phyloP scores from a whole-genome alignment of 1,284 basidiomycete genomes.

The Termitomyces sp. region DNA sequence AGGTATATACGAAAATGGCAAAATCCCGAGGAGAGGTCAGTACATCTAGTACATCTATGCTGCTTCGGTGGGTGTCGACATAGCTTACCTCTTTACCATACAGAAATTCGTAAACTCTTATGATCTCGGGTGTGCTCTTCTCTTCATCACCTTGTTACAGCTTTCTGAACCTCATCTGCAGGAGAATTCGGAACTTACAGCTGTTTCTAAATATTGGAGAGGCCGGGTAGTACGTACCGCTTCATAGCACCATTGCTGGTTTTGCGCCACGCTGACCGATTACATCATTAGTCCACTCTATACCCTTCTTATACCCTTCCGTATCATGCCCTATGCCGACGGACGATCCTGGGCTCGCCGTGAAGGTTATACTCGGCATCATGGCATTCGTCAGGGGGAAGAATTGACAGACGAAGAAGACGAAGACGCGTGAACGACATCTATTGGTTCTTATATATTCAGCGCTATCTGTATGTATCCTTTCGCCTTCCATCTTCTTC shows the following conservation, averaged over 20 bases:
- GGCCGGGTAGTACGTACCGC: constrained; percentile 65
- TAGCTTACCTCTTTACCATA: not conserved
- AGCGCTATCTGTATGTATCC: constrained; percentile 2
- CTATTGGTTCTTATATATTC: constrained; percentile 1
- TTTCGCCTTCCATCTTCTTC: constrained; percentile 4
- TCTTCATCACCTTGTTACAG: not conserved
- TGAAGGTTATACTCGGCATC: constrained; percentile 55
- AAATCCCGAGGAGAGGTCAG: constrained; percentile 63
- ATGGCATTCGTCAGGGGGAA: constrained; percentile 57
- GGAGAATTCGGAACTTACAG: constrained; percentile 63
- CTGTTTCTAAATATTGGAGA: constrained; percentile 88
- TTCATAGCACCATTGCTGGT: not conserved
- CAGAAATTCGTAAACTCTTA: constrained; percentile 88
- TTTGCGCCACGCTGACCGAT: not conserved
- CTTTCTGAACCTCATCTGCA: constrained; percentile 19
- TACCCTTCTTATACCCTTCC: constrained; percentile 79
- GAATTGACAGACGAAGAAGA: constrained; percentile 73
- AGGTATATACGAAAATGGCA: constrained; percentile 71
- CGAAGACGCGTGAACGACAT: constrained; percentile 36
- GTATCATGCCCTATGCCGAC: constrained; percentile 79
- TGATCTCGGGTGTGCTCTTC: constrained; percentile 67
- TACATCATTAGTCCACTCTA: constrained; percentile 52
- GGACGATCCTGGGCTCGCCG: constrained; percentile 79
- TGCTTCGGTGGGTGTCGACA: not conserved
- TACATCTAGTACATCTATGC: constrained; percentile 20